phyloP scores from a whole-genome alignment of 192 early-diverging fungal species.

The Linnemannia zychae region DNA sequence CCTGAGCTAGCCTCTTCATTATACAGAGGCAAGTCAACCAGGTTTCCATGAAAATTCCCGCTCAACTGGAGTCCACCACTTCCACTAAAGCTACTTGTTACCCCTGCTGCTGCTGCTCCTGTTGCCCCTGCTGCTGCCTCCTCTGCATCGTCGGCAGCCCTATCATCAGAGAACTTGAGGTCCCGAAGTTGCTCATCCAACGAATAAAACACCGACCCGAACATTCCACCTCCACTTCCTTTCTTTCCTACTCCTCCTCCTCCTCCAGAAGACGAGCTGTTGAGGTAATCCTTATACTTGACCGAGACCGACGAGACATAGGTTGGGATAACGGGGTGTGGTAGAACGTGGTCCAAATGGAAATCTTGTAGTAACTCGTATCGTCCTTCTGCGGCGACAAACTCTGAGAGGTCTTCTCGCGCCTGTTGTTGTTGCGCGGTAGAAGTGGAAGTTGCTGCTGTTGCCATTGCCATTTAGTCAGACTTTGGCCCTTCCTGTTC shows the following conservation, averaged over 20 bases:
- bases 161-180: conserved; percentile 15
- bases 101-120: neutral
- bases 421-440: neutral
- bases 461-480: neutral
- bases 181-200: conserved; percentile 35
- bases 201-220: conserved; percentile 17
- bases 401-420: conserved; percentile 43
- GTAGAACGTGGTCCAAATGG: conserved; percentile 50
- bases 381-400: conserved; percentile 62
- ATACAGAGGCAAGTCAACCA: conserved; percentile 7
- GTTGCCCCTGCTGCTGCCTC: neutral
- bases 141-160: conserved; percentile 1
- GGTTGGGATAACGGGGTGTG: conserved; percentile 59
- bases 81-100: neutral
- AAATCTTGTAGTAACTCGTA: conserved; percentile 61
- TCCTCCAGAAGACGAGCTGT: conserved; percentile 20
- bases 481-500: neutral
- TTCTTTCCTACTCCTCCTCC: conserved; percentile 15
- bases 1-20: conserved; percentile 4
- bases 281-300: conserved; percentile 65
- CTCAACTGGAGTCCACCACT: neutral
- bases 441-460: neutral
- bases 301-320: conserved; percentile 61
- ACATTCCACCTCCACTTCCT: neutral
- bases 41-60: conserved; percentile 21